phyloP scores from a whole-genome alignment of 441 rosid species.

The Adansonia grandidieri region DNA sequence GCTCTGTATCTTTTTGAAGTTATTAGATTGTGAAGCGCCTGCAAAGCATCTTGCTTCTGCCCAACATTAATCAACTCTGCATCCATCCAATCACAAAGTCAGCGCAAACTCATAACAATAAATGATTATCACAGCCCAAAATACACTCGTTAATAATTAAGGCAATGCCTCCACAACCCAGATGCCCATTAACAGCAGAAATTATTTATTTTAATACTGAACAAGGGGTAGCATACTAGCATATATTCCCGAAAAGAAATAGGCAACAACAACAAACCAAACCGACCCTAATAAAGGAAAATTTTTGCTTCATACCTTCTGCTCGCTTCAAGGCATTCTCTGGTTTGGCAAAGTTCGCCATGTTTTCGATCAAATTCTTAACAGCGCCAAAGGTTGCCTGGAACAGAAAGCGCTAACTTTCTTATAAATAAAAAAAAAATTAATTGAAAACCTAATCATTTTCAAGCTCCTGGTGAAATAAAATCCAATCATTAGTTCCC shows the following conservation, averaged over 20 bases:
- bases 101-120: neutral
- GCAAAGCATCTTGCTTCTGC: slow-evolving; percentile 96
- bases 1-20: slow-evolving; percentile 93
- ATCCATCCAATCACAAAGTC: slow-evolving; percentile 20
- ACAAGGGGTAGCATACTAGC: neutral
- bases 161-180: neutral
- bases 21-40: slow-evolving; percentile 86
- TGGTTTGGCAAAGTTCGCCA: slow-evolving; percentile 85
- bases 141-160: neutral
- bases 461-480: neutral
- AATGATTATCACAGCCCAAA: neutral
- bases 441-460: neutral
- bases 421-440: neutral
- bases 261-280: neutral
- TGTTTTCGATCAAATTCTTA: slow-evolving; percentile 38
- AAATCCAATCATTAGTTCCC: neutral
- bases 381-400: neutral
- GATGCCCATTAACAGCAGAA: neutral
- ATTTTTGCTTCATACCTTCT: slow-evolving; percentile 56
- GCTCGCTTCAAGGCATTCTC: slow-evolving; percentile 96
- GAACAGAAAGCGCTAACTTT: neutral
- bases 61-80: slow-evolving; percentile 96
- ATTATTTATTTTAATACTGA: neutral
- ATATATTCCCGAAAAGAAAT: neutral
- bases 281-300: neutral